Base-by-base conservation (phyloP, 495 filamentous ascomycete species). In the Thermochaetoides thermophila region DNA sequence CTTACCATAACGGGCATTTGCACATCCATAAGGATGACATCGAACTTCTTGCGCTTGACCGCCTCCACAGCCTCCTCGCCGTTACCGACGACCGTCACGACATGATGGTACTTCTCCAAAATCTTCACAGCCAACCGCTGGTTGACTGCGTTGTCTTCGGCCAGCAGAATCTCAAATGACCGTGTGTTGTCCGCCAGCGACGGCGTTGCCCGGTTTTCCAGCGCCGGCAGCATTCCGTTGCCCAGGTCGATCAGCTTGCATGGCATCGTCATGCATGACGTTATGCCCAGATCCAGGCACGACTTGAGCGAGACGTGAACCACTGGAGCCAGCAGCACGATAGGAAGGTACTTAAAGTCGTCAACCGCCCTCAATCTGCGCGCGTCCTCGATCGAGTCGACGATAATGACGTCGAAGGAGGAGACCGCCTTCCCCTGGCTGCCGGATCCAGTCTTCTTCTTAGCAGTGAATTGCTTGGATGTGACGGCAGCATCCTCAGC, bases 11-110 rank as follows among this genome's bases (percentile, higher is more conserved):
- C 78, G 14, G 91, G 91, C 91, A 99, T 99, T 54, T 96, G 91
- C 5, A 99, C 91, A 46, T 99, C 89, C 89, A 99, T 99, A 29
- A 99, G 60, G 40, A 97, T 89, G 45, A 92, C 82, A 57, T 97
- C 89, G 49, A 87, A 97, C 41, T 83, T 78, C 58, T 81, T 84
- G 46, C 76, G 72, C 62, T 84, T 84, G 41, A 96, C 73, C 17
- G 78, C 76, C 40, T 96, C 82, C 10, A 96, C 71, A 1, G 89
- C 89, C 50, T 96, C 89, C 30, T 81, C 63, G 27, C 89, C 89
- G 47, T 99, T 99, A 33, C 84, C 82, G 33, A 94, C 89, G 17
- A 99, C 89, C 10, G 86, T 91, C 18, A 96, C 87, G 10, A 77
- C 81, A 56, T 99, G 89, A 50, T 99, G 83, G 56, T 95, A 94